These are phyloP conservation scores for Zarea fungicola DNA, from an alignment of 2,329 filamentous ascomycete species.

Conservation along the genomic window DNA sequence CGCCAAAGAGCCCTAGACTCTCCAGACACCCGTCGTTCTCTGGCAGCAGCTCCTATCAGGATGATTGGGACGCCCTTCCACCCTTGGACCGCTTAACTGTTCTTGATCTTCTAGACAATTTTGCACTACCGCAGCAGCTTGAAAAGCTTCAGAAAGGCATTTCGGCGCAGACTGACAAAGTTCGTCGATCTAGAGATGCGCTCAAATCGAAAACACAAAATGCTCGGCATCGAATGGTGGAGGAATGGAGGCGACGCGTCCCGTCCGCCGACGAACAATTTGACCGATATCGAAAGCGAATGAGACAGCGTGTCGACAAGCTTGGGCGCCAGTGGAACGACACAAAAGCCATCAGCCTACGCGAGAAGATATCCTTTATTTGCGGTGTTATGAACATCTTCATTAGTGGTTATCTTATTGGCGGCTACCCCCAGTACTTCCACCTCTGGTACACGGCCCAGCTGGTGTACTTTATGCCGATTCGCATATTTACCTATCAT, in stretches of 20 bases:
- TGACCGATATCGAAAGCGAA: slow-evolving; percentile 80
- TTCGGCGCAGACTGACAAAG: slow-evolving; percentile 76
- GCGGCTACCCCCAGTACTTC: slow-evolving; percentile 77
- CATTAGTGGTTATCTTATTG: slow-evolving; percentile 89
- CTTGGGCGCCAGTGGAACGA: slow-evolving; percentile 83
- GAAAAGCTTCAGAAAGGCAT: slow-evolving; percentile 85
- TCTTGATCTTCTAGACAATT: slow-evolving; percentile 90
- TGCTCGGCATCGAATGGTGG: slow-evolving; percentile 85
- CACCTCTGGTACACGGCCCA: slow-evolving; percentile 89
- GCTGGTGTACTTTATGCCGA: slow-evolving; percentile 92
- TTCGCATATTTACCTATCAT: slow-evolving; percentile 87
- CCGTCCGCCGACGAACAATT: slow-evolving; percentile 88
- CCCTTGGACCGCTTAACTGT: slow-evolving; percentile 85
- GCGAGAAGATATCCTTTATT: slow-evolving; percentile 95
- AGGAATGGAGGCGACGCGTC: slow-evolving; percentile 83
- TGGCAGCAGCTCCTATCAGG: slow-evolving; percentile 78
- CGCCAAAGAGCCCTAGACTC: slow-evolving; percentile 48
- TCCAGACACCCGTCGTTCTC: slow-evolving; percentile 79
- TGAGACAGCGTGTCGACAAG: slow-evolving; percentile 85
- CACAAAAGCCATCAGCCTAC: slow-evolving; percentile 76
- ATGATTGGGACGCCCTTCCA: slow-evolving; percentile 81
- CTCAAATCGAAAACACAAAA: slow-evolving; percentile 69
- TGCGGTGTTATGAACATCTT: slow-evolving; percentile 96
- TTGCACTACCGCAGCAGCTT: slow-evolving; percentile 82
- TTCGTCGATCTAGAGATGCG: slow-evolving; percentile 75